A percentile compares a stretch with the other conserved stretches of the same genome.
Evolutionary conservation across 805 yeast species (phyloP).

Genomic region (Danielia reshetovae): DNA sequence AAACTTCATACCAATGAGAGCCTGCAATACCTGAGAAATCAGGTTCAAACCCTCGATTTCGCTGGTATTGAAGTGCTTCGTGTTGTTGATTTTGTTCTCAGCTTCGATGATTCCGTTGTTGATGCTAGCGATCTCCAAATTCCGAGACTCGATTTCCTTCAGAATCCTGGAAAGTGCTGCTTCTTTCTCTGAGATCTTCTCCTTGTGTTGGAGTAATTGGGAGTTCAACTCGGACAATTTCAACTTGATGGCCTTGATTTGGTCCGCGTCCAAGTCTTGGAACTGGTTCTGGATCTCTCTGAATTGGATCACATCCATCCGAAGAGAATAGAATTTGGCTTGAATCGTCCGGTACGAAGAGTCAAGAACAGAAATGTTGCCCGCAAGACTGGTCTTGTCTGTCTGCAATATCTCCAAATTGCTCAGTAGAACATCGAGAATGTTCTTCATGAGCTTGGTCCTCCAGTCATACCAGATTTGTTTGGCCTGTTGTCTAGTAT

Average conservation of each 20-base stretch:
- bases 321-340: constrained; percentile 8
- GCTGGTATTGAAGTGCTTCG: constrained; percentile 8
- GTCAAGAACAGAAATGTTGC: constrained; percentile 14
- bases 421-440: constrained; percentile 30
- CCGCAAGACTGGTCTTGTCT: constrained; percentile 15
- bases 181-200: constrained; percentile 13
- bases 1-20: constrained; percentile 22
- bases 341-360: constrained; percentile 8
- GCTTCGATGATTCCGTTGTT: constrained; percentile 2
- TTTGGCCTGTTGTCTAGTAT: constrained; percentile 49
- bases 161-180: constrained; percentile 9
- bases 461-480: constrained; percentile 66
- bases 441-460: constrained; percentile 44
- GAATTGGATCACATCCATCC: constrained; percentile 16
- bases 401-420: constrained; percentile 18
- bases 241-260: constrained; percentile 8
- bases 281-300: constrained; percentile 14
- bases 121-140: constrained; percentile 20
- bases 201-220: constrained; percentile 11
- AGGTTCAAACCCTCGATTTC: constrained; percentile 13
- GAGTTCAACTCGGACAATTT: constrained; percentile 14
- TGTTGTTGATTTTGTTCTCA: constrained; percentile 5
- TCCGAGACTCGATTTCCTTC: constrained; percentile 16
- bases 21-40: constrained; percentile 24
- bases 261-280: constrained; percentile 14